Base-by-base conservation (phyloP, 2,329 filamentous ascomycete genomes). In the Hawksworthiomyces lignivorus region DNA sequence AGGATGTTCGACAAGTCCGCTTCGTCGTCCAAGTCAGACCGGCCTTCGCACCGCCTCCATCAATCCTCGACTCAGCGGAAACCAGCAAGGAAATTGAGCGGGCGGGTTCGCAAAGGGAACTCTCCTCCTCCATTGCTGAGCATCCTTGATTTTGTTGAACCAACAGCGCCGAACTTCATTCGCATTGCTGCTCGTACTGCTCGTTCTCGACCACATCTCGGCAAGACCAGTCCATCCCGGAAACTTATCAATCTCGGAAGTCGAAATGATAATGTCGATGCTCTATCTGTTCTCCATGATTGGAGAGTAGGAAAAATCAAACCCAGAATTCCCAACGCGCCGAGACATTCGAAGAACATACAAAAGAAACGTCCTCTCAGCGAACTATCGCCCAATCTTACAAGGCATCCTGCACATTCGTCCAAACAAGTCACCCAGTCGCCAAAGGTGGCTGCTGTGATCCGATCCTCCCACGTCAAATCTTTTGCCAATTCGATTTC, bases 221-320 rank as follows among this genome's bases (percentile, higher is more conserved):
- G 78, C 14, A 72, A 73, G 53, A 65, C 71, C 7, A 79, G 69
- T 41, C 76, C 75, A 1, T 61, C 60, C 0, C 64, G 54, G 32
- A 83, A 82, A 52, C 56, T 62, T n/a, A 77, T 83, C 46, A 67
- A 70, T 43, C 62, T 83, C n/a, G 75, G 73, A 18, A 78, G 67
- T 22, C 69, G 75, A n/a, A 62, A 64, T 48, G 79, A 82, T 52
- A 76, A 80, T 45, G 48, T 76, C 15, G 78, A 82, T 53, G 77
- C 69, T 2, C 60, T 68, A 9, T 65, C 65, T 7, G 63, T 74
- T 9, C 57, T 83, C 18, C 60, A 64, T 28, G 62, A 71, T 39
- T 83, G 79, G 79, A 74, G 62, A 51, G 56, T 54, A n/a, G 75
- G 74, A 4, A 64, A 59, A 15, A 75, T 77, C 14, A 59, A 61